Base-by-base conservation (phyloP, 352 stramenopile species). In the Lagenidium sp. region DNA sequence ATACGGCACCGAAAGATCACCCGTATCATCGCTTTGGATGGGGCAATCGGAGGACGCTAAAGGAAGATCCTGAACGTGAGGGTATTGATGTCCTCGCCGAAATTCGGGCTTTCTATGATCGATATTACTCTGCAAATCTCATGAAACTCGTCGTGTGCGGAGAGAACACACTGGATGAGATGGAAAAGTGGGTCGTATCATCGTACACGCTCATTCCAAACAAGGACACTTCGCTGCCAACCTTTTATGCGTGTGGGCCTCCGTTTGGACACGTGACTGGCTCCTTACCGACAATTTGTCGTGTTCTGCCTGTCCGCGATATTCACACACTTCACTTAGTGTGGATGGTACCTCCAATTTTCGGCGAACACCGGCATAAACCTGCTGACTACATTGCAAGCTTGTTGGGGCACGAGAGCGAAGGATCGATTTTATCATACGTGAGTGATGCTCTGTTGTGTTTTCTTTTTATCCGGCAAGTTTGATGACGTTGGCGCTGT, bases 391-490 rank as follows among this genome's bases (percentile, higher is more conserved):
- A 90, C 30, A 63, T 94, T 18, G 77, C 75, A 34, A 81, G 68
- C 46, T 70, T 94, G 3, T 49, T 92, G 4, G 82, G 82, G 2
- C 72, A 94, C 45, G 82, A 94, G 59, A 84, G 75, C 35, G 70
- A 88, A 66, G 82, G 82, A 13, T 91, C 77, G 1, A 60, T 94
- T 19, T 50, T 94, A 15, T 88, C 74, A 24, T 57, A 85, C 55
- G 77, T 93, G 63, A 41, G 63, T 57, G 11, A 24, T 46, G 6
- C 20, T 44, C 25, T 20, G 12, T 8, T 44, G 5, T 39, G 16
- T 47, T 44, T 3, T 36, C 41, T 15, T 41, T 20, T 22, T 13
- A 28, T 15, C 22, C 13, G 16, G 41, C 26, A 19, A 47, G 23
- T 36, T 4, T 36, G 21, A 15, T 45, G 16, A 23, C 22, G 28